Conservation (phyloP, 1,284 basidiomycete species). For the Lignosus rhinocerotis region DNA sequence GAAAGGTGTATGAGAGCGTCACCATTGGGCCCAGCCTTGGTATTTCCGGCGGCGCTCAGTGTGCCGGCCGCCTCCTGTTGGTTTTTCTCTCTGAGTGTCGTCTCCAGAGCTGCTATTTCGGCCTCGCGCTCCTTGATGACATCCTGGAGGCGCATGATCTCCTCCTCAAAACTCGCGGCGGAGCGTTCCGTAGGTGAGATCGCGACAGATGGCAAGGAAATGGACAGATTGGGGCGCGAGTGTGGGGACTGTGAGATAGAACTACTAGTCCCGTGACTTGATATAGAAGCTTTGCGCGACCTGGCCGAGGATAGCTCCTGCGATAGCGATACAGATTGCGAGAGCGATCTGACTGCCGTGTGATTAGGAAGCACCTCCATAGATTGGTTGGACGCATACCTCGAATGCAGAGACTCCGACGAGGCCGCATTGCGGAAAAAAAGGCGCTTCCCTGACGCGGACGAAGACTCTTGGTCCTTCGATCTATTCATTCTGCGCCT, state of each 20-base stretch:
- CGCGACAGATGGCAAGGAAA: conserved; percentile 49
- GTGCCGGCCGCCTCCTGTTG: conserved; percentile 12
- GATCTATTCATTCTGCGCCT: conserved; percentile 53
- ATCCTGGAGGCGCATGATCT: conserved; percentile 89
- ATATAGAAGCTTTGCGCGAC: conserved; percentile 78
- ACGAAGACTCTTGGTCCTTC: conserved; percentile 55
- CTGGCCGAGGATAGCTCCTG: conserved; percentile 93
- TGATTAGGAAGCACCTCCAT: conserved; percentile 17
- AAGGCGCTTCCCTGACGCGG: conserved; percentile 40
- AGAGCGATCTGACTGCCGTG: conserved; percentile 53
- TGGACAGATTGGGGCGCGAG: conserved; percentile 59
- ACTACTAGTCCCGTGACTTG: conserved; percentile 69
- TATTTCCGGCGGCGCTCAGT: not conserved
- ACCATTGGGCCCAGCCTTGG: conserved; percentile 13
- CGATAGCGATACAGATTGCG: conserved; percentile 88
- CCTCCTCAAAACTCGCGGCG: conserved; percentile 84
- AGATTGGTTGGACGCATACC: conserved; percentile 43
- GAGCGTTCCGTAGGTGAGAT: conserved; percentile 62
- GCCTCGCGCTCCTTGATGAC: conserved; percentile 86
- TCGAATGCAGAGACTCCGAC: conserved; percentile 80
- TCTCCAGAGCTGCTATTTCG: conserved; percentile 80
- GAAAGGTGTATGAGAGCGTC: conserved; percentile 46
- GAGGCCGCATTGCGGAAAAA: conserved; percentile 87
- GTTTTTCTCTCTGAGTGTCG: conserved; percentile 57
- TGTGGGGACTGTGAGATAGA: conserved; percentile 51